These are phyloP conservation scores for Pyrenophora graminea DNA, from an alignment of 2,329 filamentous ascomycete genomes.

Conservation along the genomic window DNA sequence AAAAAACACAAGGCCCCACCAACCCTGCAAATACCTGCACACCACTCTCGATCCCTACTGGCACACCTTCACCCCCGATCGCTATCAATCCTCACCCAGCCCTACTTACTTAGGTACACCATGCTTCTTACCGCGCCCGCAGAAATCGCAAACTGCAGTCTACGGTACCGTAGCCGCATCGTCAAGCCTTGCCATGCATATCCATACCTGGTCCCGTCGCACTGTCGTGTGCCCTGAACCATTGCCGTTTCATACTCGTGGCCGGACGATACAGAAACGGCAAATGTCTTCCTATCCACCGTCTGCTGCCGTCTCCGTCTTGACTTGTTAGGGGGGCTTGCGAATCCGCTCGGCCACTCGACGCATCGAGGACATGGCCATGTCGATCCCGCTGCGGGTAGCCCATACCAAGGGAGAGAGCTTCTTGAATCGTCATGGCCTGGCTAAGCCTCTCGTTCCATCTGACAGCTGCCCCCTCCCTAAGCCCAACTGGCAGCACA, in stretches of 20 bases:
- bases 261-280: background rate
- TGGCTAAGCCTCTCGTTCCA: conserved; percentile 1
- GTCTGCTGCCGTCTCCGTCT: background rate
- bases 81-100: conserved; percentile 6
- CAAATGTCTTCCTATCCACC: background rate
- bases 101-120: background rate
- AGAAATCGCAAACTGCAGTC: background rate
- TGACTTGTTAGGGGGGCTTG: background rate
- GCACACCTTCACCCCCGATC: background rate
- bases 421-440: background rate
- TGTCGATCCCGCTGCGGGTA: conserved; percentile 7
- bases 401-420: conserved; percentile 2
- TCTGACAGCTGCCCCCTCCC: conserved; percentile 7
- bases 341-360: conserved; percentile 1
- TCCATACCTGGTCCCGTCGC: conserved; percentile 5
- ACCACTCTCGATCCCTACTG: background rate
- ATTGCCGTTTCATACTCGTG: conserved; percentile 4
- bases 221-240: conserved; percentile 1
- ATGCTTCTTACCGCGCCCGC: conserved; percentile 8
- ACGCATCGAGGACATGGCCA: conserved; percentile 1
- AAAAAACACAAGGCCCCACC: conserved; percentile 9
- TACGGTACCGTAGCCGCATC: conserved; percentile 6
- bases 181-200: conserved; percentile 7
- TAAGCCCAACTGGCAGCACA: conserved; percentile 1
- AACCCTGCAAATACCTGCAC: conserved; percentile 2